Evolutionary conservation across 73 alveolate species (phyloP).

Genomic region (Vitrella brassicaformis): DNA sequence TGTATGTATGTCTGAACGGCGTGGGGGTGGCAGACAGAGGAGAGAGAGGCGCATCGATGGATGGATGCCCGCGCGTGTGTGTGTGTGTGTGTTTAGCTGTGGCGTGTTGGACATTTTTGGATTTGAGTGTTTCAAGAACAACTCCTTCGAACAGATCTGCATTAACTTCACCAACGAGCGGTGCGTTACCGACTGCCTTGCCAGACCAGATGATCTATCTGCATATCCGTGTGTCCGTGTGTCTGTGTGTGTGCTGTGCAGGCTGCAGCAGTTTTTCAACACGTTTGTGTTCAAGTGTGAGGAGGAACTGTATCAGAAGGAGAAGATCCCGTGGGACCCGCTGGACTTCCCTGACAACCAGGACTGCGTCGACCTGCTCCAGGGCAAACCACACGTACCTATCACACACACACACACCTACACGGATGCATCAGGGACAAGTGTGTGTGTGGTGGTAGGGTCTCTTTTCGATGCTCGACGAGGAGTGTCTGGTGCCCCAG

Average conservation of each 20-base stretch:
- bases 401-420: too few relatives aligned
- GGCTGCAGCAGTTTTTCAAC: slow-evolving; percentile 80
- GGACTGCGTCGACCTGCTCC: slow-evolving; percentile 50
- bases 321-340: slow-evolving; percentile 36
- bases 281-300: slow-evolving; percentile 56
- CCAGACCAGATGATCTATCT: too few relatives aligned
- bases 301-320: slow-evolving; percentile 27
- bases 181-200: too few relatives aligned
- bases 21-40: too few relatives aligned
- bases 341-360: slow-evolving; percentile 54
- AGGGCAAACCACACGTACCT: slow-evolving; percentile 32
- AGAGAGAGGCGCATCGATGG: too few relatives aligned
- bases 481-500: slow-evolving; percentile 28
- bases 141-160: slow-evolving; percentile 81
- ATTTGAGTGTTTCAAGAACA: slow-evolving; percentile 79
- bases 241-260: too few relatives aligned
- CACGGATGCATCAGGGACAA: too few relatives aligned
- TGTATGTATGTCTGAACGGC: too few relatives aligned
- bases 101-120: slow-evolving; percentile 89
- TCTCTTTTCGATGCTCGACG: slow-evolving; percentile 46
- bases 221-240: too few relatives aligned
- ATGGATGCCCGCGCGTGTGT: too few relatives aligned
- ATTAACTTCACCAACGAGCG: slow-evolving; percentile 86
- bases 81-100: too few relatives aligned
- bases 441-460: too few relatives aligned